Conservation (phyloP, 495 filamentous ascomycete genomes). For the Viridothelium virens region DNA sequence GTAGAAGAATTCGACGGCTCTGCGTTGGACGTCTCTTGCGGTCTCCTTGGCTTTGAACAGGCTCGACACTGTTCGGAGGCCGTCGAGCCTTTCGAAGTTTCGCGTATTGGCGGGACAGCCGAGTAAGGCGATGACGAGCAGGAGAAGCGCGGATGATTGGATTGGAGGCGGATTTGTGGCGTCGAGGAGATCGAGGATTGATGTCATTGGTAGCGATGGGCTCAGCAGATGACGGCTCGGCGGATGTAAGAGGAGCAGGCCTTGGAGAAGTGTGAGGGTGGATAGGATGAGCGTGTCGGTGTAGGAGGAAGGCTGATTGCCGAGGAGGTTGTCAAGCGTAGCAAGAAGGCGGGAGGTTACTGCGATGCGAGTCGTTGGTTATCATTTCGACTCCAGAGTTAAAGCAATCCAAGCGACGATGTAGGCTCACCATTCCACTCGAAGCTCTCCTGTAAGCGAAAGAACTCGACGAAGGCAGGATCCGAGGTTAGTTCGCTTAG, state of each 20-base stretch:
- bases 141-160: slow-evolving; percentile 80
- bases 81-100: slow-evolving; percentile 87
- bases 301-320: slow-evolving; percentile 56
- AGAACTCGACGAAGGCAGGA: slow-evolving; percentile 91
- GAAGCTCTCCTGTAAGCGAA: slow-evolving; percentile 92
- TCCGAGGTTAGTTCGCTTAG: slow-evolving; percentile 67
- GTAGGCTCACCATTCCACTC: slow-evolving; percentile 75
- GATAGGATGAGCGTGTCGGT: slow-evolving; percentile 86
- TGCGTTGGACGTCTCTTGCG: slow-evolving; percentile 79
- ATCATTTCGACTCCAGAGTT: not conserved
- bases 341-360: slow-evolving; percentile 55
- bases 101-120: slow-evolving; percentile 78
- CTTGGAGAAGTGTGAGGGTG: slow-evolving; percentile 84
- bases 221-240: slow-evolving; percentile 81
- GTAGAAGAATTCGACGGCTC: slow-evolving; percentile 90
- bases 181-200: slow-evolving; percentile 91
- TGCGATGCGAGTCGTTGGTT: slow-evolving; percentile 2
- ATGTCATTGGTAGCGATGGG: slow-evolving; percentile 89
- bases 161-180: slow-evolving; percentile 84
- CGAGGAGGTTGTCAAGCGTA: slow-evolving; percentile 81
- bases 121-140: slow-evolving; percentile 80
- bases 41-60: slow-evolving; percentile 82
- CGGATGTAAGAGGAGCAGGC: slow-evolving; percentile 84
- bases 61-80: slow-evolving; percentile 84
- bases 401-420: not conserved